These are phyloP conservation scores for Pterulicium gracile DNA, from an alignment of 1,284 basidiomycete genomes.

Conservation along the genomic window DNA sequence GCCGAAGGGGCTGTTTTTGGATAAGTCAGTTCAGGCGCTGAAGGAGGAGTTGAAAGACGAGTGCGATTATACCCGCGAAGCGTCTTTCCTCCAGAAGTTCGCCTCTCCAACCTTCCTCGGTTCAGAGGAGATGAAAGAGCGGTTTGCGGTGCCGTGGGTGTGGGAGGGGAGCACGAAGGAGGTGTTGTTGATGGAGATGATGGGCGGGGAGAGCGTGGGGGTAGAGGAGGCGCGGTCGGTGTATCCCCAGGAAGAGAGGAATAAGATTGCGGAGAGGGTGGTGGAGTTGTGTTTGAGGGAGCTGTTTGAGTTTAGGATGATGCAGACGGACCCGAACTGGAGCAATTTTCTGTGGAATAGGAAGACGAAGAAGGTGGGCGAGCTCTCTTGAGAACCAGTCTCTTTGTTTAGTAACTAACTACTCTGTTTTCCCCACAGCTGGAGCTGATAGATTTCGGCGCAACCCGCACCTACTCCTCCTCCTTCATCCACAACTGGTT, in stretches of 20 bases:
- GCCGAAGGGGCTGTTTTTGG: slow-evolving; percentile 84
- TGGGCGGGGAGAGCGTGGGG: slow-evolving; percentile 78
- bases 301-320: slow-evolving; percentile 82
- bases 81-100: slow-evolving; percentile 62
- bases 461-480: slow-evolving; percentile 79
- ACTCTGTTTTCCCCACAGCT: slow-evolving; percentile 33
- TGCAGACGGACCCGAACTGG: slow-evolving; percentile 99
- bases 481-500: slow-evolving; percentile 90
- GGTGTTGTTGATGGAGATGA: slow-evolving; percentile 87
- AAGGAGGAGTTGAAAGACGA: slow-evolving; percentile 90
- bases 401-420: slow-evolving; percentile 1
- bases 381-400: too few species aligned
- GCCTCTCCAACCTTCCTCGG: slow-evolving; percentile 39
- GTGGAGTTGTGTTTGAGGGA: slow-evolving; percentile 86
- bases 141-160: slow-evolving; percentile 83
- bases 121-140: slow-evolving; percentile 27
- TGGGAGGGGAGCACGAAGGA: slow-evolving; percentile 72
- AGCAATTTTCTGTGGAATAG: slow-evolving; percentile 92
- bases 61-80: slow-evolving; percentile 90
- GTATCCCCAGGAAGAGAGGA: slow-evolving; percentile 52
- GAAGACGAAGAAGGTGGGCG: slow-evolving; percentile 37
- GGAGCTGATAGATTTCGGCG: slow-evolving; percentile 94
- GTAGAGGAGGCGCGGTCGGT: slow-evolving; percentile 40
- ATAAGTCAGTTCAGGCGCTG: slow-evolving; percentile 86
- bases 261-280: slow-evolving; percentile 77